A percentile compares a stretch with the other conserved stretches of the same genome.
These are phyloP conservation scores for Bassia scoparia DNA, from an alignment of 148 eudicot species.

Conservation along the genomic window DNA sequence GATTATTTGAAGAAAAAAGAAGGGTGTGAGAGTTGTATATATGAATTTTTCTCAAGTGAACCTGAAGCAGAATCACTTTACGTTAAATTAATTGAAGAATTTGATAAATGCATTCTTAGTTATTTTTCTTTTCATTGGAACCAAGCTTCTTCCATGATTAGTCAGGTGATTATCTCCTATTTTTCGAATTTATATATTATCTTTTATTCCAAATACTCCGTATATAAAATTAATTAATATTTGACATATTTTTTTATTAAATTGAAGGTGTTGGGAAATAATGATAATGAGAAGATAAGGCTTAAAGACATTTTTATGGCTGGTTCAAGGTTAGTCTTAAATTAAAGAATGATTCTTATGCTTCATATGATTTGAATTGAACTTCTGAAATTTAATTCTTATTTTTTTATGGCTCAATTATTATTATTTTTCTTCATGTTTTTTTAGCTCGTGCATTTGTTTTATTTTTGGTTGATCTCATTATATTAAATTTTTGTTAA, in stretches of 20 bases:
- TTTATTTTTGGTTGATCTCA: too few species aligned
- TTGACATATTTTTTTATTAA: background rate
- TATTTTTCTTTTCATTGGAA: conserved; percentile 83
- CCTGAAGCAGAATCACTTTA: conserved; percentile 45
- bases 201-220: background rate
- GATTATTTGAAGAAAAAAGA: conserved; percentile 59
- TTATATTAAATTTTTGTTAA: too few species aligned
- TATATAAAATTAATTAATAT: background rate
- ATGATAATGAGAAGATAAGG: conserved; percentile 48
- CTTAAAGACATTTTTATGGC: conserved; percentile 65
- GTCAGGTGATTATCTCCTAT: conserved; percentile 45
- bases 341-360: background rate
- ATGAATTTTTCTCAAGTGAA: conserved; percentile 50
- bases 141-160: conserved; percentile 54
- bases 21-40: conserved; percentile 49
- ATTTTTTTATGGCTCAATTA: too few species aligned
- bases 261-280: conserved; percentile 54
- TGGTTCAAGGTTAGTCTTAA: conserved; percentile 61
- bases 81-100: conserved; percentile 69
- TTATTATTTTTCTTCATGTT: too few species aligned
- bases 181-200: background rate
- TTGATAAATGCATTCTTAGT: conserved; percentile 73
- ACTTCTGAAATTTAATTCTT: background rate
- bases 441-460: too few species aligned
- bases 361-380: background rate